Evolutionary conservation across 2,329 filamentous ascomycete genomes (phyloP).

Genomic region (Raffaelea arxii): DNA sequence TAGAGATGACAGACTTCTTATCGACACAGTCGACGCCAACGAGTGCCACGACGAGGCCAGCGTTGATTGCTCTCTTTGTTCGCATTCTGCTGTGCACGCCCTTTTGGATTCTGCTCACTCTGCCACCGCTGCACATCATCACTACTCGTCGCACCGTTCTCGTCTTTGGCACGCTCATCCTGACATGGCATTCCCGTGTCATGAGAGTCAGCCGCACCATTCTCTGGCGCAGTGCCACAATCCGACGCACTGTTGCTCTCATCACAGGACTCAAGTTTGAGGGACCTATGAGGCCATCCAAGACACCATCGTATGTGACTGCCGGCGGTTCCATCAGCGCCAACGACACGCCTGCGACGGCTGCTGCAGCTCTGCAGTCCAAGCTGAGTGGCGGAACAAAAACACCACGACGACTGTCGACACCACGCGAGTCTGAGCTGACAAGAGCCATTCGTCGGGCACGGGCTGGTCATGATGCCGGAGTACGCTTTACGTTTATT

Average conservation of each 20-base stretch:
- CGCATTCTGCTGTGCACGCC: slow-evolving; percentile 82
- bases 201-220: slow-evolving; percentile 77
- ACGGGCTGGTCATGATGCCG: slow-evolving; percentile 47
- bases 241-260: slow-evolving; percentile 59
- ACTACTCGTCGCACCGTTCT: slow-evolving; percentile 78
- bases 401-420: slow-evolving; percentile 18
- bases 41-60: slow-evolving; percentile 81
- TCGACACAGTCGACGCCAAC: slow-evolving; percentile 85
- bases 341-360: slow-evolving; percentile 9
- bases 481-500: slow-evolving; percentile 92
- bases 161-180: slow-evolving; percentile 71
- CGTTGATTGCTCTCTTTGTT: slow-evolving; percentile 80
- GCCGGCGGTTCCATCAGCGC: slow-evolving; percentile 15
- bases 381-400: slow-evolving; percentile 16
- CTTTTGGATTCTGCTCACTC: slow-evolving; percentile 73
- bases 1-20: slow-evolving; percentile 85
- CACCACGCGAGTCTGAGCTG: slow-evolving; percentile 34
- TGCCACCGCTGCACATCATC: slow-evolving; percentile 70
- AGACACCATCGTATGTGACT: slow-evolving; percentile 15
- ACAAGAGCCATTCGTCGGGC: slow-evolving; percentile 31
- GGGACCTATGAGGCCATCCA: slow-evolving; percentile 26
- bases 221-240: slow-evolving; percentile 74
- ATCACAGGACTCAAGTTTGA: slow-evolving; percentile 75
- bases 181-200: slow-evolving; percentile 88
- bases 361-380: slow-evolving; percentile 10